phyloP scores from a whole-genome alignment of 257 asterid genomes.

The Plantago elongata region DNA sequence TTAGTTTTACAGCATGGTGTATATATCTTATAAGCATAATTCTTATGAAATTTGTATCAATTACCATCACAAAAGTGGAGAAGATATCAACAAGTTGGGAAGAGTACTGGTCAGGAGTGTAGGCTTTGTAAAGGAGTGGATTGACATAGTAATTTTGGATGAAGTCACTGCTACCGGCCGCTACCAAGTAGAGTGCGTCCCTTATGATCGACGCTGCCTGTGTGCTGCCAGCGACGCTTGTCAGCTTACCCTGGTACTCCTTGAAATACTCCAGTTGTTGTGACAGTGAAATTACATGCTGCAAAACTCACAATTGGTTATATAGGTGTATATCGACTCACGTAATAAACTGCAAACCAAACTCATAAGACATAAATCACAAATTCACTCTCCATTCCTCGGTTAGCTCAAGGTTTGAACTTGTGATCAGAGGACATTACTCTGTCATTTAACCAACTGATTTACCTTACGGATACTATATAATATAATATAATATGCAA shows the following conservation, averaged over 20 bases:
- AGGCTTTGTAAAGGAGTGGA: slow-evolving; percentile 58
- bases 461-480: too few species aligned
- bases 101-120: slow-evolving; percentile 72
- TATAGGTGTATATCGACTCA: too few species aligned
- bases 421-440: too few species aligned
- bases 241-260: slow-evolving; percentile 70
- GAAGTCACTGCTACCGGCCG: slow-evolving; percentile 82
- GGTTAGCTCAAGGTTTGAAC: too few species aligned
- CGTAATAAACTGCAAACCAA: too few species aligned
- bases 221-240: slow-evolving; percentile 48
- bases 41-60: not conserved
- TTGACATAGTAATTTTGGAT: slow-evolving; percentile 84
- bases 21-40: not conserved
- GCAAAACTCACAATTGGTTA: not conserved
- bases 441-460: too few species aligned
- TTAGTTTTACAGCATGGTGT: not conserved
- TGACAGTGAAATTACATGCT: slow-evolving; percentile 71
- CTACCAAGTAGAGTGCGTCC: slow-evolving; percentile 53
- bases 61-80: slow-evolving; percentile 54
- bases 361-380: too few species aligned
- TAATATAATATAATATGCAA: too few species aligned
- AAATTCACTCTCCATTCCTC: too few species aligned
- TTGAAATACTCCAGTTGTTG: slow-evolving; percentile 61
- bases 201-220: slow-evolving; percentile 46
- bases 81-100: slow-evolving; percentile 54